Evolutionary conservation across 2,329 filamentous ascomycete species (phyloP).

Genomic region (Alternaria brassicae): DNA sequence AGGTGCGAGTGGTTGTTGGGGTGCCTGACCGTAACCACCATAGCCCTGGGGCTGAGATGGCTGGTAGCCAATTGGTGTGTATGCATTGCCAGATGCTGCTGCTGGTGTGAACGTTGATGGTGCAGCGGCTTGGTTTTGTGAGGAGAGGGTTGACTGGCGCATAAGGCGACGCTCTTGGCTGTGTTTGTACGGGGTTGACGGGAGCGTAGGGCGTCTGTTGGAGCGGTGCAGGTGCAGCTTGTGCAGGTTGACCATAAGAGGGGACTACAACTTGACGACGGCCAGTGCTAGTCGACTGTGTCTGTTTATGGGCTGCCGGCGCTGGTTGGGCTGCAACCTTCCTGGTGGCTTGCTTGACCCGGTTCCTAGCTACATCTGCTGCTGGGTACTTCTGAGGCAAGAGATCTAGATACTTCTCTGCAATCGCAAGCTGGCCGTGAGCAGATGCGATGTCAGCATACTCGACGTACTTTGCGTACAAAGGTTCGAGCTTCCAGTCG

Average conservation of each 20-base stretch:
- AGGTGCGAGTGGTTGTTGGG: conserved; percentile 59
- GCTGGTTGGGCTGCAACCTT: conserved; percentile 59
- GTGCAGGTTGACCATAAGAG: conserved; percentile 35
- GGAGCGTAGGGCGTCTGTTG: conserved; percentile 34
- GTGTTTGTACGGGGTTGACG: conserved; percentile 38
- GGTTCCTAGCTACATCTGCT: conserved; percentile 83
- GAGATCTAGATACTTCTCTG: conserved; percentile 89
- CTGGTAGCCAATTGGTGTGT: conserved; percentile 61
- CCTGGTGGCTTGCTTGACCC: conserved; percentile 83
- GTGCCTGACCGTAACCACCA: conserved; percentile 54
- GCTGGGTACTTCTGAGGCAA: conserved; percentile 83
- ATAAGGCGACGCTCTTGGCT: conserved; percentile 35
- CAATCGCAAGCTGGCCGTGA: conserved; percentile 84
- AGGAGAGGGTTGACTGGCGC: conserved; percentile 37
- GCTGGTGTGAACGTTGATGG: conserved; percentile 24
- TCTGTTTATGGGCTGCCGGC: conserved; percentile 51
- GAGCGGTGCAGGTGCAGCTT: conserved; percentile 24
- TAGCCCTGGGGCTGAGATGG: conserved; percentile 56
- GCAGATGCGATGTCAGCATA: conserved; percentile 94
- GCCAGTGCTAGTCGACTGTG: conserved; percentile 46
- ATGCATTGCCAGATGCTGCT: conserved; percentile 47
- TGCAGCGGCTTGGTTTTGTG: conserved; percentile 36
- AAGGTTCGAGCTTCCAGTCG: conserved; percentile 84
- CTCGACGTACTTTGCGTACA: conserved; percentile 96
- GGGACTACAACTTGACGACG: conserved; percentile 48